Percentiles rank a stretch among this genome's conserved stretches.
Conservation (phyloP, 371 early-diverging fungal species). For the Mortierella sp. region DNA sequence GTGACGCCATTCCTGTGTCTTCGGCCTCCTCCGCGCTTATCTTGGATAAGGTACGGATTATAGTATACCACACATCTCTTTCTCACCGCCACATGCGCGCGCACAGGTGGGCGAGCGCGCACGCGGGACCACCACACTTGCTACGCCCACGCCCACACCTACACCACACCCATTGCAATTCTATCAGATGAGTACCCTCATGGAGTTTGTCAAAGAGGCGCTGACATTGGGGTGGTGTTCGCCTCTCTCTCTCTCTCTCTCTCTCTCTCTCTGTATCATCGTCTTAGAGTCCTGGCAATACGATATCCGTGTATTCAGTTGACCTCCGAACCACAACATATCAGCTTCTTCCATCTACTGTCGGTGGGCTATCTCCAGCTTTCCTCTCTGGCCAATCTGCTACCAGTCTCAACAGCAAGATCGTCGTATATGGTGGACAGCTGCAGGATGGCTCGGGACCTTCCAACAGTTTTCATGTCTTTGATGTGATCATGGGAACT, state of each 20-base stretch:
- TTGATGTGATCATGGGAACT: conserved; percentile 36
- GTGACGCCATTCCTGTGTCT: conserved; percentile 22
- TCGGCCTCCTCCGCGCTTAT: conserved; percentile 37
- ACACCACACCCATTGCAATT: no score
- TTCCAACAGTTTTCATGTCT: conserved; percentile 17
- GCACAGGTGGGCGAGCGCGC: no score
- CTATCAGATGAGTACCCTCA: no score
- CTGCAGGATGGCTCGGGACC: not conserved
- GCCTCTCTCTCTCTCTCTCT: no score
- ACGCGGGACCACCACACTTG: no score
- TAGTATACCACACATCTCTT: no score
- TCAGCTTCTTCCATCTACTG: conserved; percentile 8
- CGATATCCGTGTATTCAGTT: conserved; percentile 20
- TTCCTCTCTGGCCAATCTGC: conserved; percentile 31
- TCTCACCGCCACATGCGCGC: no score
- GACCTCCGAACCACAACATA: conserved; percentile 22
- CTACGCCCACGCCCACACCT: no score
- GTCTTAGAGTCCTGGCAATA: conserved; percentile 14
- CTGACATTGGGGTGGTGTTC: no score
- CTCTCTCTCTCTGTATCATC: not conserved
- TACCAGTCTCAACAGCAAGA: conserved; percentile 38
- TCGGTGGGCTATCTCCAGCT: conserved; percentile 10
- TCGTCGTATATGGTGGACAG: conserved; percentile 40
- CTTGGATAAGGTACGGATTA: conserved; percentile 40
- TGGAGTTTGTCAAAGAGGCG: no score